Conservation (phyloP, 176 grass and related monocot species). For the Oryza punctata region DNA sequence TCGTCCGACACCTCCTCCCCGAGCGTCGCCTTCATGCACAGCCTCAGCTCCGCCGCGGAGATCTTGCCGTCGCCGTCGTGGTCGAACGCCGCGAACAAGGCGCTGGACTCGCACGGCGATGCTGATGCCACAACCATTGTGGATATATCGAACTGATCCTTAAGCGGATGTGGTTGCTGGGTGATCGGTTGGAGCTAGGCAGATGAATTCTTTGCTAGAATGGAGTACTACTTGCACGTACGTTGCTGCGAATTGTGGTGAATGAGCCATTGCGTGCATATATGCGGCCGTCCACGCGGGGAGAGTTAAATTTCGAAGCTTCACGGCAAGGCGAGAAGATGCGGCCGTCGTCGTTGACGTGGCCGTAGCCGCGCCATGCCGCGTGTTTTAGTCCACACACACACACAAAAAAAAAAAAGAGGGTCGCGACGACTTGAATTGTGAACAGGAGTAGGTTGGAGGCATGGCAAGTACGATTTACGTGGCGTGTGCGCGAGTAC, state of each 20-base stretch:
- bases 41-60: conserved; percentile 37
- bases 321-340: conserved; percentile 12
- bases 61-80: conserved; percentile 34
- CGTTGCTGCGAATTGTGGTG: background rate
- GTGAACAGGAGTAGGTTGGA: too few species aligned
- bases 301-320: conserved; percentile 36
- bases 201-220: background rate
- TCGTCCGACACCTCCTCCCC: conserved; percentile 11
- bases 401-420: background rate
- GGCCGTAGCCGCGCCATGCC: background rate
- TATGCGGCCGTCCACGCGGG: background rate
- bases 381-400: conserved; percentile 10
- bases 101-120: background rate
- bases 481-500: conserved; percentile 1
- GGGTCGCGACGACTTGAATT: background rate
- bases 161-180: background rate
- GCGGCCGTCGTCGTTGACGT: background rate
- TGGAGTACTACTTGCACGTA: background rate
- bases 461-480: conserved; percentile 5
- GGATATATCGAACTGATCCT: background rate
- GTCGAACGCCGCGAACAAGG: conserved; percentile 35
- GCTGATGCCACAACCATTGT: conserved; percentile 21
- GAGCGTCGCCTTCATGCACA: conserved; percentile 44
- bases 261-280: background rate
- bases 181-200: background rate